Base-by-base conservation (phyloP, 108 stramenopile species). In the Nitzschia sp. region DNA sequence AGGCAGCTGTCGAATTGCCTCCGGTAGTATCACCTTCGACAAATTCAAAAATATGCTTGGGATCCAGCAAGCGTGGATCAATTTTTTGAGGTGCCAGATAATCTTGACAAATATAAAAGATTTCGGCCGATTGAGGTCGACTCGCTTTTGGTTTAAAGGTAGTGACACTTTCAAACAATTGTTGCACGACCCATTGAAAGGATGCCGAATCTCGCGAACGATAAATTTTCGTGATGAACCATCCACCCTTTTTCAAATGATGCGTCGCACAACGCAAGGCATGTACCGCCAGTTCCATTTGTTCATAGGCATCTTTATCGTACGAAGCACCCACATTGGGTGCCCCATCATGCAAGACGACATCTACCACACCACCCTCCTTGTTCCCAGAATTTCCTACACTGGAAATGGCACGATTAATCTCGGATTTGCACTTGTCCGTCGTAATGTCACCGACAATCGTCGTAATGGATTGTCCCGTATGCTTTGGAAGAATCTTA, bases 281-380 rank as follows among this genome's bases (percentile, higher is more conserved):
- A 59, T 93, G 92, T 21, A 99, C 76, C 3, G 93, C 86, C 31
- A 99, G 75, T 75, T 99, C 98, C 73, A 97, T 98, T 82, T 99
- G 99, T 71, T 92, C 84, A 74, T 96, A 99, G 46, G 98, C 98
- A 77, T 99, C 99, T 64, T 96, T 90, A 46, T 86, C 92, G 72
- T 98, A 99, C 15, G 81, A 77, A 1, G 98, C 97, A 33, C 99
- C 99, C 23, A 99, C 88, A 75, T 99, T 99, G n/a, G 99, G 99
- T 18, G 99, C 99, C 55, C 99, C 99, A 75, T 99, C 99, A 76
- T 98, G 98, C 47, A 99, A 80, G 0, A 99, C 98, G 19, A 98
- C 95, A 74, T 99, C 98, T 47, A 91, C 96, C 1, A 32, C 33
- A 24, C 54, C 66, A 30, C 68, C 47, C 17, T 28, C 17, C n/a